Base-by-base conservation (phyloP, 805 yeast genomes). In the Spathaspora arborariae region DNA sequence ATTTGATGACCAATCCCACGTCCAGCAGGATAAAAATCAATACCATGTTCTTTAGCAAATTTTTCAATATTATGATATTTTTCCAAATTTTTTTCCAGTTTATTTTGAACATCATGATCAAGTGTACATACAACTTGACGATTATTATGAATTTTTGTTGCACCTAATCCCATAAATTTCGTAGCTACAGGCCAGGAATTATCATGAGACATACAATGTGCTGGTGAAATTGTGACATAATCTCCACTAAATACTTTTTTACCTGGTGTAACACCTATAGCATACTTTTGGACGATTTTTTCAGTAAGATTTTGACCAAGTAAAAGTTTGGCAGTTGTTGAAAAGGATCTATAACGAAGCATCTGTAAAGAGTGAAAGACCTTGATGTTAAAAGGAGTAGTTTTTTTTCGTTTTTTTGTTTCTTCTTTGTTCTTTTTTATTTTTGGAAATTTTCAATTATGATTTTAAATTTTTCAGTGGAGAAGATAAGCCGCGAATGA, bases 161-260 rank as follows among this genome's bases (percentile, higher is more conserved):
- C 97, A 1, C 99, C 99, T 33, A 94, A 76, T 5, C 96, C 96
- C 83, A 80, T 88, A 72, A 94, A 94, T 70, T 94, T 94, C 61
- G 92, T 76, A 0, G 99, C 99, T 15, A 94, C 97, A 0, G 99
- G 99, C 99, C 99, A 95, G 39, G 97, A 85, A 69, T 94, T 94
- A 67, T 94, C 99, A 66, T 94, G 99, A 13, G 98, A 89, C 99
- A 94, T 94, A 67, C 97, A 95, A 71, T 94, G 96, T 2, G 96
- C 92, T 3, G 99, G 99, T 58, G 74, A 79, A 62, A 94, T 92
- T 2, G 96, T 81, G 44, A 95, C 98, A 68, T 91, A 94, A 70
- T 94, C 99, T 11, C 98, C 99, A 41, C 88, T 76, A 57, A 75
- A 82, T 33, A 94, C 96, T 45, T 72, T 62, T 63, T 94, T 92